Evolutionary conservation across 768 basidiomycete genomes (phyloP).

Genomic region (Suillus placidus): DNA sequence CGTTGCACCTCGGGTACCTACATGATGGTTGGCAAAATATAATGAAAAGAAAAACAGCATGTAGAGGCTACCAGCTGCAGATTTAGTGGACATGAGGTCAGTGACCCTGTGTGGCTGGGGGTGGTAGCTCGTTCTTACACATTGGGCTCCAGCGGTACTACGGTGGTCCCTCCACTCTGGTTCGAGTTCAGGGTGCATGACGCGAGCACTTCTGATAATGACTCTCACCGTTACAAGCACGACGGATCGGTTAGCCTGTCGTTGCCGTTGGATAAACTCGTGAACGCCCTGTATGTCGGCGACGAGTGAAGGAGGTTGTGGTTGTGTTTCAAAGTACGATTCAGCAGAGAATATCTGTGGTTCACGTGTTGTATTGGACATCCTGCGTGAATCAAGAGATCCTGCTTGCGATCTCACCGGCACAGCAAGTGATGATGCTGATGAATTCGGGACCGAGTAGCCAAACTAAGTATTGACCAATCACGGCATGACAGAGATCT

Average conservation of each 20-base stretch:
- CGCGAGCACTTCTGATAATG: not conserved
- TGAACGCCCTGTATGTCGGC: slow-evolving; percentile 65
- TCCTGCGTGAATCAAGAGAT: slow-evolving; percentile 8
- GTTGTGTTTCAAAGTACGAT: slow-evolving; percentile 87
- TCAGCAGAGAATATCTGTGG: slow-evolving; percentile 73
- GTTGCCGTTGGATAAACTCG: slow-evolving; percentile 73
- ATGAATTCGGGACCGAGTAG: not conserved
- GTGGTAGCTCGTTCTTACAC: slow-evolving; percentile 67
- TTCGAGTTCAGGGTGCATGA: slow-evolving; percentile 17
- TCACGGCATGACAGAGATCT: too few relatives aligned
- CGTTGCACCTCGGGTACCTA: slow-evolving; percentile 94
- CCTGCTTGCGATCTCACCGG: not conserved
- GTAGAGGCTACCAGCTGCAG: too few relatives aligned
- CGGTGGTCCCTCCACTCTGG: slow-evolving; percentile 97
- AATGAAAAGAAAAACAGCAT: slow-evolving; percentile 23
- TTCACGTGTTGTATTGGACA: slow-evolving; percentile 21
- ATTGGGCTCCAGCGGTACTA: slow-evolving; percentile 97
- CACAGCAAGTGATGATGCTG: too few relatives aligned
- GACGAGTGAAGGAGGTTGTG: slow-evolving; percentile 72
- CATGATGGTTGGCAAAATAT: slow-evolving; percentile 1
- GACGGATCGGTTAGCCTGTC: slow-evolving; percentile 65
- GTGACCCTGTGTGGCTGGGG: slow-evolving; percentile 16
- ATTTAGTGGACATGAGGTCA: slow-evolving; percentile 24
- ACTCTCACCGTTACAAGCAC: slow-evolving; percentile 89
- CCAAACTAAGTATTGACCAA: not conserved